These are phyloP conservation scores for Mortierella alpina DNA, from an alignment of 192 early-diverging fungal species.

Conservation along the genomic window DNA sequence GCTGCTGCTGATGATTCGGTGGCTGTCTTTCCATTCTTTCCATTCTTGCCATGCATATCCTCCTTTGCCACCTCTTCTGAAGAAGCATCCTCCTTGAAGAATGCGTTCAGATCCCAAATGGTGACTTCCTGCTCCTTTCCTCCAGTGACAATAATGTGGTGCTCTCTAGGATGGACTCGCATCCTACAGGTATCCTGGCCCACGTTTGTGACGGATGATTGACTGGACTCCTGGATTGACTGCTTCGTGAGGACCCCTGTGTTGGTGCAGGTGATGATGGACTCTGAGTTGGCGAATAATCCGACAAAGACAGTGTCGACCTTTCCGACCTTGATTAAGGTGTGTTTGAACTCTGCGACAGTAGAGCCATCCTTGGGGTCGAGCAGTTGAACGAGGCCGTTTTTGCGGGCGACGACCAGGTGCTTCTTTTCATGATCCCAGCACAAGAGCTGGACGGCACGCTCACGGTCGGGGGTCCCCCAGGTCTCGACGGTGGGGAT, in stretches of 20 bases:
- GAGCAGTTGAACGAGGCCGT: conserved; percentile 61
- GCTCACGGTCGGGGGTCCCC: conserved; percentile 46
- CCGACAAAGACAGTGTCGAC: conserved; percentile 60
- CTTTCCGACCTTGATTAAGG: conserved; percentile 37
- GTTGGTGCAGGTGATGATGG: conserved; percentile 41
- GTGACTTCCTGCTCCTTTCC: conserved; percentile 89
- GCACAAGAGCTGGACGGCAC: conserved; percentile 48
- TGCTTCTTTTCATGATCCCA: conserved; percentile 53
- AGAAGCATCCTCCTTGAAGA: conserved; percentile 3
- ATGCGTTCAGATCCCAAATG: conserved; percentile 73
- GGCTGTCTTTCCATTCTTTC: conserved; percentile 16
- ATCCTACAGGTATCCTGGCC: conserved; percentile 72
- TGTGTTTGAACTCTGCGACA: conserved; percentile 50
- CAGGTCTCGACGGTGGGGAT: conserved; percentile 45
- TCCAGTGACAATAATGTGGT: conserved; percentile 81
- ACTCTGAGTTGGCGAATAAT: conserved; percentile 58
- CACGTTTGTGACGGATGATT: conserved; percentile 46
- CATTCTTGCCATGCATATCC: background rate
- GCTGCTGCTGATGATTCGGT: background rate
- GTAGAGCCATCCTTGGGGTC: conserved; percentile 52
- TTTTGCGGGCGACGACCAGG: conserved; percentile 64
- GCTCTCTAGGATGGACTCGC: conserved; percentile 71
- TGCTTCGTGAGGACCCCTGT: conserved; percentile 35
- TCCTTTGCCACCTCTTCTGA: conserved; percentile 16
- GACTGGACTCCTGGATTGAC: conserved; percentile 26